Percentiles rank a stretch among this genome's conserved stretches.
Conservation (phyloP, 2,329 filamentous ascomycete species). For the Sclerotinia nivalis region DNA sequence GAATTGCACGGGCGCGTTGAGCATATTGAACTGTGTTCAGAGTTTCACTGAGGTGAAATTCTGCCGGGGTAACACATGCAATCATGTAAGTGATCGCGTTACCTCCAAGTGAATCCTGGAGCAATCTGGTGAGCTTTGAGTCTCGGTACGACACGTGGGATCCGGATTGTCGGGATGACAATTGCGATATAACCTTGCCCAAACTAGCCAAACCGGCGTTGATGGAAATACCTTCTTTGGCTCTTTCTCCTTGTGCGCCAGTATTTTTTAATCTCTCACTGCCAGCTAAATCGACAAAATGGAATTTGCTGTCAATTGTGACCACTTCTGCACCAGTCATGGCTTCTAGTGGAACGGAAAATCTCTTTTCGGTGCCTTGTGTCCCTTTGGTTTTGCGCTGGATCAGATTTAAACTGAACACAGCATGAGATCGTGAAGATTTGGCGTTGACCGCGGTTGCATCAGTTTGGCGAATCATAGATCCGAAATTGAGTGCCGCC, state of each 20-base stretch:
- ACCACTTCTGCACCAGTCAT: constrained; percentile 71
- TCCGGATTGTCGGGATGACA: constrained; percentile 84
- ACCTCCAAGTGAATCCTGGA: constrained; percentile 94
- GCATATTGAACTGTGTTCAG: constrained; percentile 97
- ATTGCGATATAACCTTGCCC: constrained; percentile 96
- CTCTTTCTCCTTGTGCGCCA: constrained; percentile 88
- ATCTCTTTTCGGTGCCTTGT: constrained; percentile 73
- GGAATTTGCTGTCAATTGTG: constrained; percentile 95
- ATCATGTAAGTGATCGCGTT: constrained; percentile 99
- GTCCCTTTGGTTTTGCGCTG: constrained; percentile 70
- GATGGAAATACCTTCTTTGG: constrained; percentile 96
- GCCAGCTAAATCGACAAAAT: constrained; percentile 96
- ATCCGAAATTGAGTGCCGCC: constrained; percentile 86
- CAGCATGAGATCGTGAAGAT: constrained; percentile 94
- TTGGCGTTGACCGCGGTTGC: constrained; percentile 96
- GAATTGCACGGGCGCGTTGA: constrained; percentile 91
- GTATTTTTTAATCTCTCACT: constrained; percentile 98
- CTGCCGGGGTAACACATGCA: constrained; percentile 92
- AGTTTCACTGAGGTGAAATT: constrained; percentile 97
- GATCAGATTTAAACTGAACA: constrained; percentile 92
- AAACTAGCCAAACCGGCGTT: constrained; percentile 93
- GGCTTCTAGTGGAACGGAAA: constrained; percentile 81
- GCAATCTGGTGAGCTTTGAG: constrained; percentile 89
- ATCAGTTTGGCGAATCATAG: constrained; percentile 92
- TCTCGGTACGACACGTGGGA: constrained; percentile 97